Evolutionary conservation across 1,284 basidiomycete genomes (phyloP), one percentile per base, ranked within the genome.

Genomic region (Ganoderma resinaceum): DNA sequence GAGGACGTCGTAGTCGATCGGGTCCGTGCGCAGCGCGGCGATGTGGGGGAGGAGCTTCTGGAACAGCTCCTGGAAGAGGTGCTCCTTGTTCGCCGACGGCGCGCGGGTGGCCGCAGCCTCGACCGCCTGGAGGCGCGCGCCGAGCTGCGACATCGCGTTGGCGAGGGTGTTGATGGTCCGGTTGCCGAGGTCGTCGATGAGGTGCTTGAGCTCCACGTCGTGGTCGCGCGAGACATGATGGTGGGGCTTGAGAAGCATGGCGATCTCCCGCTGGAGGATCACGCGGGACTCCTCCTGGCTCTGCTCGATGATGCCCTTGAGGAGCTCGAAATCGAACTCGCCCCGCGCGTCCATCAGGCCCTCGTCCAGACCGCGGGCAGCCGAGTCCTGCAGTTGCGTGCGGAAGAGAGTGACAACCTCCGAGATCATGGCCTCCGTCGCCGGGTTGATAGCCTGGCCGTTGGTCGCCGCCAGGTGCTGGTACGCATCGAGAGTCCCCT

Each of bases 1-100:
- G 67, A 95, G 82, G 70, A 85, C 84, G 53, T 94, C 91, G 74
- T 95, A 92, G 76, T 95, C 92, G 62, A 95, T 83, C 14, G 87
- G 82, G 61, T 92, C 91, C 26, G 86, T 81, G 40, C 86, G 88
- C 29, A 91, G 75, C 1, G 87, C 82, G 3, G 82, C 79, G 16
- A 95, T 80, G 61, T 87, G 83, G 0, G 93, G 93, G n/a, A 82
- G 78, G 49, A 95, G 79, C 18, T 84, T 85, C 62, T 81, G 79
- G 72, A 89, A 78, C n/a, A 94, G 76, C 46, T 89, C 87, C 63
- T 86, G 85, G 26, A 89, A 84, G 63, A 91, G 81, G 49, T 82
- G 76, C 71, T 90, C 87, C 49, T 85, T 85, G 73, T 91, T 88
- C 49, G 78, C 71, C 43, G 78, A 66, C 74, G 81, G 68, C 77